Conservation (phyloP, 768 basidiomycete genomes). For the Zangia roseola region DNA sequence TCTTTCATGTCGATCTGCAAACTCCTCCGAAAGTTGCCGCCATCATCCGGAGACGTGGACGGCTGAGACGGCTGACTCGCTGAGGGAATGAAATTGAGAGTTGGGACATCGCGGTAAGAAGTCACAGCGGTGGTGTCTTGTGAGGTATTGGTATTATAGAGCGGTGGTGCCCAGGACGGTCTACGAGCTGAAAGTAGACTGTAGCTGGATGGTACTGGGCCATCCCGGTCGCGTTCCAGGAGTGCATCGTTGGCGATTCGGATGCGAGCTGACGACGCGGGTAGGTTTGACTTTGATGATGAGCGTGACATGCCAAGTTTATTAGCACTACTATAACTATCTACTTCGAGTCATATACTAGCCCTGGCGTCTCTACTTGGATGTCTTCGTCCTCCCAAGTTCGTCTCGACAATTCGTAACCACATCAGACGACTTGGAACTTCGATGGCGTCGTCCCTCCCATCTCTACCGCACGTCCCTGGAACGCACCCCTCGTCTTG, state of each 20-base stretch:
- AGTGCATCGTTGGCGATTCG: slow-evolving; percentile 18
- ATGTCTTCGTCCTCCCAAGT: too few species aligned
- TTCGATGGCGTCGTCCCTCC: slow-evolving; percentile 34
- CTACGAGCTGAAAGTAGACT: slow-evolving; percentile 34
- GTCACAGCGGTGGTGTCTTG: slow-evolving; percentile 25
- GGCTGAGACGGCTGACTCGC: slow-evolving; percentile 14
- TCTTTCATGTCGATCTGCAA: slow-evolving; percentile 79
- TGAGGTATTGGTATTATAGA: slow-evolving; percentile 22
- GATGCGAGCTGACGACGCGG: slow-evolving; percentile 18
- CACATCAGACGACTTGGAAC: slow-evolving; percentile 8
- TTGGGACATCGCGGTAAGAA: slow-evolving; percentile 32
- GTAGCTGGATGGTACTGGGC: slow-evolving; percentile 26
- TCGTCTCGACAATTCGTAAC: not conserved
- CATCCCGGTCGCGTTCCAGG: slow-evolving; percentile 23
- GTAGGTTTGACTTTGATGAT: slow-evolving; percentile 22
- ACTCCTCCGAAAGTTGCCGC: slow-evolving; percentile 54
- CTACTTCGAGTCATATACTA: not conserved
- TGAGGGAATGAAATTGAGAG: slow-evolving; percentile 16
- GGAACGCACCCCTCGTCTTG: slow-evolving; percentile 62
- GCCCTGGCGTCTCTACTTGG: slow-evolving; percentile 9
- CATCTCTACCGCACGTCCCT: slow-evolving; percentile 41
- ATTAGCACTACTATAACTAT: too few species aligned
- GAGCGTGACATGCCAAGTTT: slow-evolving; percentile 25
- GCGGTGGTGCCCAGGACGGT: slow-evolving; percentile 34
- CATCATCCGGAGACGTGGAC: slow-evolving; percentile 48